Evolutionary conservation across 441 rosid genomes (phyloP), one percentile per base, ranked within the genome.

Genomic region (Euphorbia celastroides): DNA sequence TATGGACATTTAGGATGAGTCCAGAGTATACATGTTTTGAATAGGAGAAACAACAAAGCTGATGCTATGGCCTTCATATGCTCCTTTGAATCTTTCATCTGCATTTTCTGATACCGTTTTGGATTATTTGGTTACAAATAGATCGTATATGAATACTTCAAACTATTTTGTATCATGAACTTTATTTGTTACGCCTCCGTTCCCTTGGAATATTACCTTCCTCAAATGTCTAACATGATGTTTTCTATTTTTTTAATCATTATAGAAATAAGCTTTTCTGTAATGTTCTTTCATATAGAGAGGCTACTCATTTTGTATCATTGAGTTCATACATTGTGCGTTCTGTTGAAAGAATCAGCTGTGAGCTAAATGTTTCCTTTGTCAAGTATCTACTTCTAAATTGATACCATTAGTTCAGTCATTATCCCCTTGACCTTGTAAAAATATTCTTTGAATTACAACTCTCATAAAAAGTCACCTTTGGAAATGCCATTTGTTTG

Each of bases 11-110:
- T 12, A 2, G 2, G 3, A 30, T 28, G 20, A 31, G 34, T 20
- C 54, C 7, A 28, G 30, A 19, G 66, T n/a, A 25, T 30, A 61
- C 22, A 42, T 64, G 2, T 22, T 65, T 11, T 46, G 27, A 14
- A 23, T 27, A 22, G 50, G 17, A 57, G 46, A 41, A 41, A 42
- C 59, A 28, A 28, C 25, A 22, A 19, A 19, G 55, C 10, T 36
- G 23, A 50, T 59, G 48, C 41, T 23, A 31, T 68, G n/a, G 13
- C 26, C 59, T 64, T 11, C 23, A 27, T 64, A 10, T 63, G 57
- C 12, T 48, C 57, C 48, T 50, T 64, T 20, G 4, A 34, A 9
- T 34, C 38, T 9, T n/a, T n/a, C n/a, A n/a, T 9, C 38, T 34
- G 38, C 38, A 4, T 34, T 34, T 34, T 34, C 9, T 4, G 38